Conservation (phyloP, 2,329 filamentous ascomycete genomes). For the Coniochaeta hoffmannii region DNA sequence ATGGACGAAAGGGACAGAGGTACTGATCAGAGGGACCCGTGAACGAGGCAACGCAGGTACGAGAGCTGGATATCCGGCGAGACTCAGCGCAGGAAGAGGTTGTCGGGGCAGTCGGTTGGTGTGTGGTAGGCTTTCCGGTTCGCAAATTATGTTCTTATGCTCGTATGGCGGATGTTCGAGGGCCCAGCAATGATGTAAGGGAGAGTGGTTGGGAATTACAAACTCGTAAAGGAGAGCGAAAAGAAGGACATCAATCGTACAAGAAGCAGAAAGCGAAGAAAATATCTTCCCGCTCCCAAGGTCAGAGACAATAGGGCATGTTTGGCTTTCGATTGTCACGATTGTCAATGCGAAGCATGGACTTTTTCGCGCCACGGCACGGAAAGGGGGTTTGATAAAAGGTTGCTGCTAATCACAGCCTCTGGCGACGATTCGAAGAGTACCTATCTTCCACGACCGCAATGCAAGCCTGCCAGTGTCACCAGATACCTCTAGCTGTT, state of each 20-base stretch:
- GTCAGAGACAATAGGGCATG: not conserved
- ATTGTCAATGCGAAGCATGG: not conserved
- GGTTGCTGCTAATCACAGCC: not conserved
- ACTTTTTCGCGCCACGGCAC: not conserved
- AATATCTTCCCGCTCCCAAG: not conserved
- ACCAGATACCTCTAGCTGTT: too few species aligned
- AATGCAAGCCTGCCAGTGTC: not conserved
- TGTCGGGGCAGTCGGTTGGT: not conserved
- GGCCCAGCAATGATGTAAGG: not conserved
- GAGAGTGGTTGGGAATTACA: not conserved
- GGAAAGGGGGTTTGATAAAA: not conserved
- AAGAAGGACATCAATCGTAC: not conserved
- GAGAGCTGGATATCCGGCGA: not conserved
- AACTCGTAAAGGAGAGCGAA: not conserved
- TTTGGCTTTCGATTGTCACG: not conserved
- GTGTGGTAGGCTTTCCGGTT: not conserved
- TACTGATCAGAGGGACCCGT: not conserved
- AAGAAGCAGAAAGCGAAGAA: not conserved
- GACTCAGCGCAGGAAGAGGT: not conserved
- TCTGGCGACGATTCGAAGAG: not conserved
- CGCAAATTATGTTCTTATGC: not conserved
- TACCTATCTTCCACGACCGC: too few species aligned
- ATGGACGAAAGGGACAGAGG: not conserved
- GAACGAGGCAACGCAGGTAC: not conserved
- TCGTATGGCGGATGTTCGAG: not conserved